Percentiles rank a stretch among this genome's conserved stretches.
Conservation (phyloP, 805 yeast genomes). For the Monosporozyma aquatica region DNA sequence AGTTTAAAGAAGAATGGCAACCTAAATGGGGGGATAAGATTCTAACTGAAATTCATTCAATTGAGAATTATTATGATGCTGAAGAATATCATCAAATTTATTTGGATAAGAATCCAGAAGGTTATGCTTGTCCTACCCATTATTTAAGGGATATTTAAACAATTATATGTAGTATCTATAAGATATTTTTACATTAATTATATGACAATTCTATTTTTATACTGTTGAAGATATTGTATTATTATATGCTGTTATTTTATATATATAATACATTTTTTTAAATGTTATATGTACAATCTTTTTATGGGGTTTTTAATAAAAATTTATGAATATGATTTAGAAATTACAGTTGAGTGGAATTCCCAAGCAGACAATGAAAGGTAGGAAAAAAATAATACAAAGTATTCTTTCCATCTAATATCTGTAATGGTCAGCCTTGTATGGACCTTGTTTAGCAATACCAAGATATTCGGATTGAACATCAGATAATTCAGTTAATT, state of each 20-base stretch:
- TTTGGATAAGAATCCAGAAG: slow-evolving; percentile 68
- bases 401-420: slow-evolving; percentile 45
- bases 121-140: slow-evolving; percentile 89
- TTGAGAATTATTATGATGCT: slow-evolving; percentile 77
- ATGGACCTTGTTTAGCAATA: slow-evolving; percentile 89
- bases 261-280: not conserved
- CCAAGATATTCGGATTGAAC: slow-evolving; percentile 93
- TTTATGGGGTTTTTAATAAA: not conserved
- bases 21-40: slow-evolving; percentile 61
- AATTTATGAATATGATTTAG: slow-evolving; percentile 1
- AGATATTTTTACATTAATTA: too few relatives aligned
- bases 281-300: not conserved
- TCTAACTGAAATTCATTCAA: slow-evolving; percentile 60
- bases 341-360: slow-evolving; percentile 1
- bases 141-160: slow-evolving; percentile 45
- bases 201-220: too few relatives aligned
- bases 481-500: slow-evolving; percentile 62
- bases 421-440: slow-evolving; percentile 96
- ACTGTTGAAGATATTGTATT: slow-evolving; percentile 12
- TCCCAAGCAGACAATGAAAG: not conserved
- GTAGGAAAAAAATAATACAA: not conserved
- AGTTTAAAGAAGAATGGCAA: slow-evolving; percentile 48
- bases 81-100: slow-evolving; percentile 90
- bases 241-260: not conserved
- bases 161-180: not conserved